Evolutionary conservation across 2,329 filamentous ascomycete species (phyloP).

Genomic region (Madurella fahalii): DNA sequence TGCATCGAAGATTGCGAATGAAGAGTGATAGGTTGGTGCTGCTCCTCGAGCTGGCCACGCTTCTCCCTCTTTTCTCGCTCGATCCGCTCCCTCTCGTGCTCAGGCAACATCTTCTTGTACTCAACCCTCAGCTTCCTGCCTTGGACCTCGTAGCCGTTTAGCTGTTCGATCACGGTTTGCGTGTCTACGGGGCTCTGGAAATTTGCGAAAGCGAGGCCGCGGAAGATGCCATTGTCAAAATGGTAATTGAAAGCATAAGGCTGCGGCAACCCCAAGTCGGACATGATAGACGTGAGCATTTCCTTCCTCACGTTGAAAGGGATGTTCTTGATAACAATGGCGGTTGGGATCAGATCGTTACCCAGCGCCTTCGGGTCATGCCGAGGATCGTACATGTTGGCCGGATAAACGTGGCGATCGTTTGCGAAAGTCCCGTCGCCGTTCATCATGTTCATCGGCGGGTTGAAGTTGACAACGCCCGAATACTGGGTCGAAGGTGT

Average conservation of each 20-base stretch:
- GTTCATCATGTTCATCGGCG: conserved; percentile 23
- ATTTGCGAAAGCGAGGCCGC: conserved; percentile 94
- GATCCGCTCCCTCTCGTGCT: conserved; percentile 90
- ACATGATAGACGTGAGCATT: conserved; percentile 88
- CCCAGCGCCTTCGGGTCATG: conserved; percentile 35
- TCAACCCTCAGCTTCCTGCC: conserved; percentile 92
- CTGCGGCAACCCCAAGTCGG: conserved; percentile 85
- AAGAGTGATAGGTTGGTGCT: conserved; percentile 75
- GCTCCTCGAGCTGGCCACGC: conserved; percentile 92
- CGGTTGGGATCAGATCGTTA: conserved; percentile 94
- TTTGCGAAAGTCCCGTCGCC: conserved; percentile 19
- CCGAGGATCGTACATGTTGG: conserved; percentile 26
- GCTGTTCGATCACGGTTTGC: conserved; percentile 80
- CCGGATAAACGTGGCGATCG: conserved; percentile 24
- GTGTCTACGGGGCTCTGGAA: conserved; percentile 96
- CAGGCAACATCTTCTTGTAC: conserved; percentile 99
- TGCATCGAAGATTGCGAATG: conserved; percentile 85
- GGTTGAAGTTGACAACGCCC: conserved; percentile 18
- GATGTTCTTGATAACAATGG: conserved; percentile 99
- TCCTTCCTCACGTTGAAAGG: conserved; percentile 98
- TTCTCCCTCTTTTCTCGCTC: conserved; percentile 96
- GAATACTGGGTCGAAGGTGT: conserved; percentile 25
- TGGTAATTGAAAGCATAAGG: conserved; percentile 99
- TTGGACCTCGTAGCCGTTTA: conserved; percentile 95
- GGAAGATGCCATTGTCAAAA: conserved; percentile 96